Evolutionary conservation across 176 grass and related monocot species (phyloP).

Genomic region (Elymus sibiricus): DNA sequence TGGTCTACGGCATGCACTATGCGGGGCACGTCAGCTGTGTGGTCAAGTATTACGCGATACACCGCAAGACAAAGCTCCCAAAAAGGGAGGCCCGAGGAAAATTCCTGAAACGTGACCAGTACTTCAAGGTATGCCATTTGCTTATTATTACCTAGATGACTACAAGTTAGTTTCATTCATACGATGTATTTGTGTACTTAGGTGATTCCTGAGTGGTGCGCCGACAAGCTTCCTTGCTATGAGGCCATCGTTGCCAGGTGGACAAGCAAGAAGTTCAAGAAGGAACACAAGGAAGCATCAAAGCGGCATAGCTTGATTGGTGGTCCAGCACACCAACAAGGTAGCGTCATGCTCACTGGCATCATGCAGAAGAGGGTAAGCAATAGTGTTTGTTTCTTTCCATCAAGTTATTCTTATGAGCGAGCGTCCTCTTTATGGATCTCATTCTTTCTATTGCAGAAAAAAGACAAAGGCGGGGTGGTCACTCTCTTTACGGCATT

Average conservation of each 20-base stretch:
- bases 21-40: neutral
- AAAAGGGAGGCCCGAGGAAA: neutral
- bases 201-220: neutral
- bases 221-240: neutral
- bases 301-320: accelerated
- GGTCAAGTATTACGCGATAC: neutral
- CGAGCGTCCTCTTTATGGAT: neutral
- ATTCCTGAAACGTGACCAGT: neutral
- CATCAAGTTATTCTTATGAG: neutral
- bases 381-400: neutral
- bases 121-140: neutral
- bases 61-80: neutral
- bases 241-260: neutral
- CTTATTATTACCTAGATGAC: neutral
- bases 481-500: neutral
- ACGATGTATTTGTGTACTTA: neutral
- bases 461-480: neutral
- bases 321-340: neutral
- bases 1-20: neutral
- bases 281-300: neutral
- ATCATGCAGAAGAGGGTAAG: neutral
- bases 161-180: neutral
- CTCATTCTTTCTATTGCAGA: neutral
- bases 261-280: neutral
- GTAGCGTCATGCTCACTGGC: neutral